Percentiles rank a stretch among this genome's conserved stretches.
Conservation (phyloP, 352 stramenopile species). For the Pythium phragmiticola region DNA sequence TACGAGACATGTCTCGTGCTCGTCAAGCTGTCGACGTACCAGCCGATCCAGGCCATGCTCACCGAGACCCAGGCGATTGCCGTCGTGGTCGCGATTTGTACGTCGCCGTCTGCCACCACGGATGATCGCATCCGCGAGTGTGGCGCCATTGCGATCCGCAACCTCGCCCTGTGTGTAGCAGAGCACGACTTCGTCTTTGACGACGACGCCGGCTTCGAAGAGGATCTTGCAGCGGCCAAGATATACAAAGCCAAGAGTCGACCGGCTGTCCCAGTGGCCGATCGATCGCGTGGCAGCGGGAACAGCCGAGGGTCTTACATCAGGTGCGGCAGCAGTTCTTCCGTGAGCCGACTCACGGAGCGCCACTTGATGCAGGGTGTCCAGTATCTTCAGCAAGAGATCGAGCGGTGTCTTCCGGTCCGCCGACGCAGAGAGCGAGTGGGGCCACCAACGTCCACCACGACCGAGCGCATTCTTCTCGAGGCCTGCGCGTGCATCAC, state of each 20-base stretch:
- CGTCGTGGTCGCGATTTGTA: conserved; percentile 60
- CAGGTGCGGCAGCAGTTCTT: background rate
- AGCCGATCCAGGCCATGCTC: conserved; percentile 56
- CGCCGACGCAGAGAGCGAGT: background rate
- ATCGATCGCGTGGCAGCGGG: background rate
- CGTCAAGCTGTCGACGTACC: conserved; percentile 64
- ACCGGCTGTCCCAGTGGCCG: background rate
- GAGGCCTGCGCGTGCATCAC: conserved; percentile 62
- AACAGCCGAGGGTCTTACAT: background rate
- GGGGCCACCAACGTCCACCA: background rate
- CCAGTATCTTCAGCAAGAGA: conserved; percentile 57
- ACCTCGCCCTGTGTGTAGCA: conserved; percentile 61
- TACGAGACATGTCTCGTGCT: conserved; percentile 47
- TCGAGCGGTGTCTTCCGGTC: conserved; percentile 32
- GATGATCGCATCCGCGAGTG: conserved; percentile 49
- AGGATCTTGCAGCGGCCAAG: background rate
- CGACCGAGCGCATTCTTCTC: conserved; percentile 40
- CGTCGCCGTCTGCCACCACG: conserved; percentile 12
- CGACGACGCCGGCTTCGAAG: conserved; percentile 22
- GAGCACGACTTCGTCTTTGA: conserved; percentile 65
- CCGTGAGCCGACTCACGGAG: conserved; percentile 38
- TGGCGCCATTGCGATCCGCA: conserved; percentile 58
- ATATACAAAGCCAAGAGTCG: background rate
- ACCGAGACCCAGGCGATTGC: conserved; percentile 62
- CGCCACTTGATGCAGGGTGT: conserved; percentile 60